phyloP scores from a whole-genome alignment of 1,139 yeast species.

The Geotrichum candidum region DNA sequence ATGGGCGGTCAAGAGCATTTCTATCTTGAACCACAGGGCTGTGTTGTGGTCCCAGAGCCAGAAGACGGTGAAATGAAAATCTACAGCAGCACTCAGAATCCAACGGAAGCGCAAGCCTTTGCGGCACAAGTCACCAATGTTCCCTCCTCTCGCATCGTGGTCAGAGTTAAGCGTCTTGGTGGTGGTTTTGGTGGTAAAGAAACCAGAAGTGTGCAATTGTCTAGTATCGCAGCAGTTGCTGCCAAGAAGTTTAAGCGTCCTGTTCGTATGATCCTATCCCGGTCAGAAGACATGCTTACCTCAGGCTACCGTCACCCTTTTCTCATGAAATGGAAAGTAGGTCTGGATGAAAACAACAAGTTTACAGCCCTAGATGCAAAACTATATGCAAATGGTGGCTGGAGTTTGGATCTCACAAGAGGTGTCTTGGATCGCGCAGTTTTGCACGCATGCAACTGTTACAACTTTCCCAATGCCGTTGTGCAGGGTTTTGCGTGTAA shows the following conservation, averaged over 20 bases:
- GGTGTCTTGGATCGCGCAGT: slow-evolving; percentile 45
- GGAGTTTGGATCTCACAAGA: slow-evolving; percentile 43
- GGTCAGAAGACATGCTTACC: slow-evolving; percentile 42
- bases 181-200: slow-evolving; percentile 65
- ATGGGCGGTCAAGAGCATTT: slow-evolving; percentile 46
- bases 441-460: slow-evolving; percentile 41
- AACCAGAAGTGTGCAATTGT: slow-evolving; percentile 39
- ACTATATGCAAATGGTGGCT: slow-evolving; percentile 43
- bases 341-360: slow-evolving; percentile 38
- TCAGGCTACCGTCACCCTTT: slow-evolving; percentile 46
- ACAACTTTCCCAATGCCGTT: slow-evolving; percentile 39
- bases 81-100: slow-evolving; percentile 41
- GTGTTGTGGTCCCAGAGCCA: slow-evolving; percentile 39
- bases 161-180: slow-evolving; percentile 46
- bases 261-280: slow-evolving; percentile 38
- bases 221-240: slow-evolving; percentile 51
- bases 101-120: slow-evolving; percentile 39
- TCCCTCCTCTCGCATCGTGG: slow-evolving; percentile 39
- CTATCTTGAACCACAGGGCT: slow-evolving; percentile 43
- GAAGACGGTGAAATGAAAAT: slow-evolving; percentile 43
- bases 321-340: slow-evolving; percentile 40
- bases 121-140: slow-evolving; percentile 41
- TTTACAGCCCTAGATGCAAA: slow-evolving; percentile 38
- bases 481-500: slow-evolving; percentile 39
- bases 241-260: slow-evolving; percentile 44